Conservation (phyloP, 176 grass and related monocot genomes). For the Elaeis guineensis region DNA sequence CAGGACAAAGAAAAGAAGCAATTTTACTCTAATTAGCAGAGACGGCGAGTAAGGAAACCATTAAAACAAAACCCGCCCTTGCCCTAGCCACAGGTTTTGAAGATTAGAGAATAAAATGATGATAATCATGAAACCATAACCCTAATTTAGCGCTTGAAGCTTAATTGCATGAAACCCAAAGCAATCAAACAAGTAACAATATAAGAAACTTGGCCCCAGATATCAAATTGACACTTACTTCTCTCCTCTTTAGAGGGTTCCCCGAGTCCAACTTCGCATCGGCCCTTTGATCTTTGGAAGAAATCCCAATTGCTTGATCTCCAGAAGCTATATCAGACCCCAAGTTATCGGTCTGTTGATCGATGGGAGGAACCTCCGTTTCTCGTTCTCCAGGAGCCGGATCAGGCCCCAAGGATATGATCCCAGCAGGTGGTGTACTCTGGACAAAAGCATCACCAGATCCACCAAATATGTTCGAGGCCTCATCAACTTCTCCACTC, state of each 20-base stretch:
- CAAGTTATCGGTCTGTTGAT: background rate
- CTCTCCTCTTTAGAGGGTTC: slow-evolving; percentile 15
- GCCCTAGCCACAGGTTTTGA: too few relatives aligned
- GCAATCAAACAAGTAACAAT: too few relatives aligned
- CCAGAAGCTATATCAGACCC: background rate
- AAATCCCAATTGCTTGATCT: slow-evolving; percentile 18
- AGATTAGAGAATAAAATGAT: too few relatives aligned
- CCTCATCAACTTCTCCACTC: background rate
- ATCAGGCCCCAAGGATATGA: background rate
- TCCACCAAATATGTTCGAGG: background rate
- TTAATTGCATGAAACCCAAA: background rate
- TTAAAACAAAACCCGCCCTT: too few relatives aligned
- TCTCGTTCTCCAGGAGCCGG: background rate
- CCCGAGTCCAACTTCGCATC: background rate
- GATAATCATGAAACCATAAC: too few relatives aligned
- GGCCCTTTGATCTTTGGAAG: background rate
- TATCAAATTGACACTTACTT: slow-evolving; percentile 11
- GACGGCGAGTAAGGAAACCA: too few relatives aligned
- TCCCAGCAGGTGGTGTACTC: background rate
- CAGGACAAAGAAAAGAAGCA: too few relatives aligned
- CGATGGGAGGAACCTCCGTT: slow-evolving; percentile 9
- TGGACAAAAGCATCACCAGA: background rate
- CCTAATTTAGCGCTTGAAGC: too few relatives aligned
- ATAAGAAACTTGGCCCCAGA: background rate
- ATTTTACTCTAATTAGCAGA: too few relatives aligned